Base-by-base conservation (phyloP, 1,139 yeast genomes). In the Yamadazyma conglobata region DNA sequence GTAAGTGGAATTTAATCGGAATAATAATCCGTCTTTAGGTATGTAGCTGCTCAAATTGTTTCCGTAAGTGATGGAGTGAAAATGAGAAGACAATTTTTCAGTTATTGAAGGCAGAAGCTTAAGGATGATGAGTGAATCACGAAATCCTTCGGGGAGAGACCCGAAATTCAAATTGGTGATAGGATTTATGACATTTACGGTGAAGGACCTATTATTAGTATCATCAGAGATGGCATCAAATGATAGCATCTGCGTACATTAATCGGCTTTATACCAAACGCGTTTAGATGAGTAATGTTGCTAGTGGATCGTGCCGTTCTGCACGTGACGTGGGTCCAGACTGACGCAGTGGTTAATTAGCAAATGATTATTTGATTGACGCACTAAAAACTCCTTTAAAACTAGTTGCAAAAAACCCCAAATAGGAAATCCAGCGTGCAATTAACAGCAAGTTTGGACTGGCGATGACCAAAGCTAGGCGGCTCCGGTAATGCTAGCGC, bases 1-100 rank as follows among this genome's bases (percentile, higher is more conserved):
- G 25, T 35, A 32, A 4, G 33, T 25, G 6, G 33, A 38, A 1
- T 29, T 13, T 5, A 56, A 39, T 23, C 43, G 42, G 24, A 37
- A 52, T 25, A 56, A 20, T 5, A 54, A 24, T 1, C 52, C 60
- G n/a, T 43, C 44, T 25, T 43, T 43, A 13, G 35, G 37, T 10
- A 43, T 37, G 26, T 43, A 43, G 15, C 32, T 38, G 15, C 47
- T 43, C 8, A 39, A 19, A 15, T 34, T 24, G 19, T 38, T 38
- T 1, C 47, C 47, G 31, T 33, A 43, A n/a, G 16, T 35, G 3
- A 43, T 25, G 24, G 15, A 19, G 22, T 25, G 20, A 13, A 14
- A 27, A 11, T 15, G 16, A 17, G 13, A 19, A 15, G 23, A 24
- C 3, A 17, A 18, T 10, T 24, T 5, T 15, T 14, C 13, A 15